A percentile compares a stretch with the other conserved stretches of the same genome.
These are phyloP conservation scores for Catharanthus roseus DNA, from an alignment of 257 asterid species.

Conservation along the genomic window DNA sequence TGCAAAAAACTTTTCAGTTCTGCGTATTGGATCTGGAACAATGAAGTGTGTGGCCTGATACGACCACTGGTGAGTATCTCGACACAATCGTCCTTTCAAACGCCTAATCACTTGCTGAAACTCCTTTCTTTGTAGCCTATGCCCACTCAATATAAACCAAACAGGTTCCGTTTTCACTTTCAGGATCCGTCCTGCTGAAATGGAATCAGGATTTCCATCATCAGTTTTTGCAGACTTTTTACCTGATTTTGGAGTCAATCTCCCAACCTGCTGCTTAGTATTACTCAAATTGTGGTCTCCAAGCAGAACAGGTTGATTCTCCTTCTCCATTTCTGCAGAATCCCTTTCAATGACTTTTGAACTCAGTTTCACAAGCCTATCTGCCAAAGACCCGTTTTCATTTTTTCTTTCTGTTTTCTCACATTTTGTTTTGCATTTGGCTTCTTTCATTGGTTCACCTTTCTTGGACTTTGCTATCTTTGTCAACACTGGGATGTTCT, in stretches of 20 bases:
- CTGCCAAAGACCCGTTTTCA: conserved; percentile 12
- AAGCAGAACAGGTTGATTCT: conserved; percentile 22
- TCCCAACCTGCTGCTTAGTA: conserved; percentile 18
- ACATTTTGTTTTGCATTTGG: conserved; percentile 7
- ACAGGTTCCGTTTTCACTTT: conserved; percentile 35
- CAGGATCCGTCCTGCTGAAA: conserved; percentile 5
- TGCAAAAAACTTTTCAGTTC: conserved; percentile 94
- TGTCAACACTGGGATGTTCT: conserved; percentile 4
- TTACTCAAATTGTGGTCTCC: conserved; percentile 19
- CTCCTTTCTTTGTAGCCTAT: conserved; percentile 76
- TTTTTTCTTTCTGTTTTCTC: conserved; percentile 10
- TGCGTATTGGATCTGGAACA: conserved; percentile 74
- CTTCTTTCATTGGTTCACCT: conserved; percentile 17
- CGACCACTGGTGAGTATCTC: conserved; percentile 92
- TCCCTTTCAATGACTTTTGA: conserved; percentile 25
- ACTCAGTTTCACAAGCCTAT: conserved; percentile 11
- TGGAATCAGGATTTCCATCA: conserved; percentile 11
- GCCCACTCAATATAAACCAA: conserved; percentile 80
- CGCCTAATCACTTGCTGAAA: conserved; percentile 63
- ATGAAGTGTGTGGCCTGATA: conserved; percentile 93
- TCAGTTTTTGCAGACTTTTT: conserved; percentile 23
- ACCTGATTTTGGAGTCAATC: conserved; percentile 16
- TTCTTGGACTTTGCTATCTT: conserved; percentile 25
- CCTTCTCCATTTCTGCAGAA: conserved; percentile 53
- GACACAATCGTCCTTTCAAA: conserved; percentile 68